Base-by-base conservation (phyloP, 1,139 yeast genomes). In the Debaryomycetaceae sp. region DNA sequence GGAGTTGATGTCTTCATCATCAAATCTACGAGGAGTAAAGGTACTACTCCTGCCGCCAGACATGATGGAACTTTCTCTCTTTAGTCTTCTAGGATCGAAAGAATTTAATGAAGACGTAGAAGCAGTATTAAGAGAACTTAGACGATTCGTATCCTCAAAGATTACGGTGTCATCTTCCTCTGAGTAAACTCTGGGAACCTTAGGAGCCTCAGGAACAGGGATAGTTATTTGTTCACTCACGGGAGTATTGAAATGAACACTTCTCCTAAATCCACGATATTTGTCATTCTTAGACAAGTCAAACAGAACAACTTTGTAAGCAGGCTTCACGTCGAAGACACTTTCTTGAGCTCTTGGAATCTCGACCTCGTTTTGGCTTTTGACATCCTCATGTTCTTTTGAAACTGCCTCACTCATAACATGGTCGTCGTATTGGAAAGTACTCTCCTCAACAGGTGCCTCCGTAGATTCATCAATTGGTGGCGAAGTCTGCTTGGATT, bases 201-300 rank as follows among this genome's bases (percentile, higher is more conserved):
- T 52, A 34, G 50, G 48, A n/a, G 51, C 37, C 35, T 49, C 43
- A 8, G 71, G 70, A 39, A 66, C 55, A 37, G 54, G 52, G 36
- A 67, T 60, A 17, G 62, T 55, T 36, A 66, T 59, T 36, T 69
- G 68, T 36, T 59, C 60, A n/a, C 50, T 34, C 29, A 49, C 47
- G 11, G 58, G 53, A 14, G 56, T 51, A 40, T 53, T 62, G 33
- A 57, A 52, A 35, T 60, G 58, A 6, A 60, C 60, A 43, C 66
- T 64, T 60, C 78, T 68, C 64, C 79, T 71, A 58, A 74, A 74
- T 1, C 78, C 78, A 48, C 59, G 65, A 55, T 74, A 74, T 50
- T 71, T 74, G 34, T 66, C 71, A 50, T 69, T 69, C 20, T 60
- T 55, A 37, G 57, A 50, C 33, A 65, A 57, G 45, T 60, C 57